A percentile compares a stretch with the other conserved stretches of the same genome.
These are phyloP conservation scores for Fusarium pseudocircinatum DNA, from an alignment of 2,329 filamentous ascomycete genomes.

Conservation along the genomic window DNA sequence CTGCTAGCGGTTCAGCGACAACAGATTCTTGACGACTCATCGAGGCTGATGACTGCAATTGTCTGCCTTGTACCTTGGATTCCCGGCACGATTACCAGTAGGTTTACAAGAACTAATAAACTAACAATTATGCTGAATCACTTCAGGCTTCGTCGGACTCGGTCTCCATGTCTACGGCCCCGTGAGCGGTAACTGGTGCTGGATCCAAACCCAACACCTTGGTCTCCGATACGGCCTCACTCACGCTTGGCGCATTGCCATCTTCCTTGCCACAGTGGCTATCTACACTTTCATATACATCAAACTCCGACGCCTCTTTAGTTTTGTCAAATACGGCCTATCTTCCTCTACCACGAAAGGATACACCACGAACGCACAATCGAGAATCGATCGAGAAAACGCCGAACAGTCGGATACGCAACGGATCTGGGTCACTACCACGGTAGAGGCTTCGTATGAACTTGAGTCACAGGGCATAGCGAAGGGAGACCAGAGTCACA, in stretches of 20 bases:
- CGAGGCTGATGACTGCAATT: background rate
- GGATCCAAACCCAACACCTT: background rate
- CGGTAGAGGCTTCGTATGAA: background rate
- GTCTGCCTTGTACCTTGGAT: background rate
- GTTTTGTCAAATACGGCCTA: background rate
- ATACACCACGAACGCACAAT: background rate
- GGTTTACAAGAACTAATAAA: rapidly evolving
- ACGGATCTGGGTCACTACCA: background rate
- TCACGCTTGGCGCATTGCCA: background rate
- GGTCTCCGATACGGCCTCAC: background rate
- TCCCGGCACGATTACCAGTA: background rate
- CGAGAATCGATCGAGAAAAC: background rate
- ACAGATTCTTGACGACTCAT: background rate
- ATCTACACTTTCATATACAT: background rate
- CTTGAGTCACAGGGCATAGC: background rate
- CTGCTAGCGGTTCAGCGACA: background rate
- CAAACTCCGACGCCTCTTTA: background rate
- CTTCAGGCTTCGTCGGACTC: background rate
- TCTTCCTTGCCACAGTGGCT: background rate
- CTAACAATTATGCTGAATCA: background rate
- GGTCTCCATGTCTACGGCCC: background rate
- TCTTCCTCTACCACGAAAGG: background rate
- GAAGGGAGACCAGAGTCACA: background rate
- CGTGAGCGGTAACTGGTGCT: background rate
- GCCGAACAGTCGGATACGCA: background rate